These are phyloP conservation scores for Antarctomyces pellizariae DNA, from an alignment of 495 filamentous ascomycete species.

Conservation along the genomic window DNA sequence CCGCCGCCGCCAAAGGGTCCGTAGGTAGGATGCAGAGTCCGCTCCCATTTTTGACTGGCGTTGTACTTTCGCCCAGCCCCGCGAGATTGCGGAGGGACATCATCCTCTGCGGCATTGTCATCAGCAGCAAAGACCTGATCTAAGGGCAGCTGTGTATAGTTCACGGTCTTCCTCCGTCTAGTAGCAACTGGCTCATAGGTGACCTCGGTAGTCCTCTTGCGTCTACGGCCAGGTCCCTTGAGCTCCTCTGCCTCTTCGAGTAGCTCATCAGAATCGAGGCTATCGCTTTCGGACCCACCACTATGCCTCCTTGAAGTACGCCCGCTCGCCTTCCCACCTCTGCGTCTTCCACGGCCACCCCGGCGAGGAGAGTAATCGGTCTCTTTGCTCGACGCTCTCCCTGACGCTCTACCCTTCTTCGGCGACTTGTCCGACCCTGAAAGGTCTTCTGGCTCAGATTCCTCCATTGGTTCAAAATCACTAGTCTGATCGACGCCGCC, in stretches of 20 bases:
- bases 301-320: constrained; percentile 14
- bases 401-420: constrained; percentile 11
- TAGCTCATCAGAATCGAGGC: constrained; percentile 47
- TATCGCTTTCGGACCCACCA: constrained; percentile 35
- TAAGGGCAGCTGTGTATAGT: constrained; percentile 56
- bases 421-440: constrained; percentile 19
- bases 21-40: constrained; percentile 58
- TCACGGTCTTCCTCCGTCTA: constrained; percentile 27
- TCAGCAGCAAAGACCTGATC: constrained; percentile 40
- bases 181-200: background rate
- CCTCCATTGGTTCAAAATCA: constrained; percentile 65
- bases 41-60: constrained; percentile 33
- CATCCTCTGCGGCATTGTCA: constrained; percentile 42
- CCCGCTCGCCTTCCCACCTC: constrained; percentile 16
- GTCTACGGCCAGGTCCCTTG: constrained; percentile 23
- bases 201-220: constrained; percentile 1
- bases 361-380: no score
- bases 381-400: constrained; percentile 17
- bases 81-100: constrained; percentile 42
- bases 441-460: constrained; percentile 26
- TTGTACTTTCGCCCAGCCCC: constrained; percentile 28
- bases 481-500: constrained; percentile 44
- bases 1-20: constrained; percentile 80
- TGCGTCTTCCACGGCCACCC: constrained; percentile 16
- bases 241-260: constrained; percentile 55